Percentiles rank a stretch among this genome's conserved stretches.
phyloP scores from a whole-genome alignment of 495 filamentous ascomycete species.

The Penicillium bovifimosum region DNA sequence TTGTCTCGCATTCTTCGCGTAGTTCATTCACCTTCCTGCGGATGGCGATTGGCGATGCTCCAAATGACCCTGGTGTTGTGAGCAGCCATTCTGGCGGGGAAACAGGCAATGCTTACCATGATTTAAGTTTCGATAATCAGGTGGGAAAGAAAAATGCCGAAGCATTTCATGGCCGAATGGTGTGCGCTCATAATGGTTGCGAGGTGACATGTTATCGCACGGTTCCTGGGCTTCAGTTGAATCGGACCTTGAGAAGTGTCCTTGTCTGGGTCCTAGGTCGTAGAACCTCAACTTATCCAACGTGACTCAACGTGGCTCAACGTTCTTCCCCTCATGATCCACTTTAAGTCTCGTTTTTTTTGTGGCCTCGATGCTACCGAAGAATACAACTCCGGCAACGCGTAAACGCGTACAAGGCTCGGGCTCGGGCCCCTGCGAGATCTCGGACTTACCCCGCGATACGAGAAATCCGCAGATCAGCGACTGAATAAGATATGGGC shows the following conservation, averaged over 20 bases:
- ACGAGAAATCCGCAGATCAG: constrained; percentile 1
- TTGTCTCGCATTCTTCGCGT: constrained; percentile 53
- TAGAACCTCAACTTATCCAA: background rate
- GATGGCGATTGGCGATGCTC: constrained; percentile 57
- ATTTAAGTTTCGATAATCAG: constrained; percentile 62
- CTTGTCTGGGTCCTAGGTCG: no score
- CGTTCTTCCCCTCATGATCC: background rate
- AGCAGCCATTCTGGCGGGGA: background rate
- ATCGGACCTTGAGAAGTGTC: background rate
- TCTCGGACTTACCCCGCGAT: constrained; percentile 7
- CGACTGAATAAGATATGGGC: background rate
- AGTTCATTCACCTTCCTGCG: constrained; percentile 47
- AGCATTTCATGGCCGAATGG: constrained; percentile 49
- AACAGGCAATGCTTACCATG: constrained; percentile 49
- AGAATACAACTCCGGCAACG: constrained; percentile 7
- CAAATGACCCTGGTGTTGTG: constrained; percentile 58
- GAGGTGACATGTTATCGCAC: background rate
- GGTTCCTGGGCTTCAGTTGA: background rate
- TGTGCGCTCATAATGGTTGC: background rate
- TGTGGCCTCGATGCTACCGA: constrained; percentile 3
- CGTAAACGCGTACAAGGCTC: background rate
- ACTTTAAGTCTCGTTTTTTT: background rate
- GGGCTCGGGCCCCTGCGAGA: constrained; percentile 6
- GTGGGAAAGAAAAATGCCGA: constrained; percentile 59
- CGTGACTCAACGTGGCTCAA: no score